phyloP scores from a whole-genome alignment of 306 rosid species.

The Cyclanthera cordifolia region DNA sequence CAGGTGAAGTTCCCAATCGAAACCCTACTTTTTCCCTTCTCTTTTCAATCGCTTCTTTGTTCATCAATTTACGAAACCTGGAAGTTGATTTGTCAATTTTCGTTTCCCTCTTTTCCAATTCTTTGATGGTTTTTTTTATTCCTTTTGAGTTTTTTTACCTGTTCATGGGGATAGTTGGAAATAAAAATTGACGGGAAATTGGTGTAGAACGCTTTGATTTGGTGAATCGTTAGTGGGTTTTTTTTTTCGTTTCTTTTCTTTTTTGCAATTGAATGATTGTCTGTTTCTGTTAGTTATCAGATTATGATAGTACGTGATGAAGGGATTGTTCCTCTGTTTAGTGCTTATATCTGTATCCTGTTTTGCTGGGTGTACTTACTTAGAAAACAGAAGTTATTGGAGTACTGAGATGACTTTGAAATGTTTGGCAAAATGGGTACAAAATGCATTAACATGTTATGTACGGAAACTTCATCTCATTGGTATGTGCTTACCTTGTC shows the following conservation, averaged over 20 bases:
- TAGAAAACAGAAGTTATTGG: background rate
- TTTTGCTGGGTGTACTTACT: background rate
- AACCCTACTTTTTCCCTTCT: conserved; percentile 5
- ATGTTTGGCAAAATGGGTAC: background rate
- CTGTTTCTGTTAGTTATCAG: background rate
- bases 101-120: too few relatives aligned
- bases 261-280: background rate
- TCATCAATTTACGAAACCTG: background rate
- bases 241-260: background rate
- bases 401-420: background rate
- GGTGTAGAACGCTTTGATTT: too few relatives aligned
- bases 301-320: background rate
- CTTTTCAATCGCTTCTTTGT: background rate
- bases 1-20: background rate
- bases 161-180: too few relatives aligned
- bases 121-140: too few relatives aligned
- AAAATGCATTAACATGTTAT: background rate
- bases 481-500: background rate
- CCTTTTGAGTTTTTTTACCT: too few relatives aligned
- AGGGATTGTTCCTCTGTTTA: background rate
- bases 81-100: too few relatives aligned
- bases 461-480: background rate
- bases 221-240: background rate
- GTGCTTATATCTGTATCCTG: background rate
- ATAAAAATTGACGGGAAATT: too few relatives aligned